Conservation (phyloP, 2,329 filamentous ascomycete species). For the Exophiala alcalophila region DNA sequence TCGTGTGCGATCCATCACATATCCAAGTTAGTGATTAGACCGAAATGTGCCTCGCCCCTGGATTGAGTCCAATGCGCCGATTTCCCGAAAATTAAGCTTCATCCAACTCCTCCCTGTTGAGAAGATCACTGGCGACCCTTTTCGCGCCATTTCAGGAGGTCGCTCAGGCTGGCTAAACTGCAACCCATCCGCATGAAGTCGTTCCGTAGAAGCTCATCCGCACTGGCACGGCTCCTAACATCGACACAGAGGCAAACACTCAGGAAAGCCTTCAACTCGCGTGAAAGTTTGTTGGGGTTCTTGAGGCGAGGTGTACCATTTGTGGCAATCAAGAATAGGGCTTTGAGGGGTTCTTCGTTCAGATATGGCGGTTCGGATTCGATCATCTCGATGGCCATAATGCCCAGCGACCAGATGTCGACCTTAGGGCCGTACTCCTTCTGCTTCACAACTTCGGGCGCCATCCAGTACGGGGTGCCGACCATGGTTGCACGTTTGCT, state of each 20-base stretch:
- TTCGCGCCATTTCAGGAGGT: slow-evolving; percentile 70
- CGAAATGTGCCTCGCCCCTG: slow-evolving; percentile 2
- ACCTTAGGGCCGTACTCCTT: slow-evolving; percentile 99
- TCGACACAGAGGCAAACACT: slow-evolving; percentile 96
- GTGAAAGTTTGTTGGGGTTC: slow-evolving; percentile 96
- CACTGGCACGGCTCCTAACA: slow-evolving; percentile 88
- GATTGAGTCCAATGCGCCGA: slow-evolving; percentile 2
- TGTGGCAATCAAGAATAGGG: slow-evolving; percentile 93
- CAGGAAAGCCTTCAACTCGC: slow-evolving; percentile 95
- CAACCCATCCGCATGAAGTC: slow-evolving; percentile 95
- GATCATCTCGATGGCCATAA: slow-evolving; percentile 99
- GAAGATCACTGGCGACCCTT: slow-evolving; percentile 32
- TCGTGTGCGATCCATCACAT: too few relatives aligned
- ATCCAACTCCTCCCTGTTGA: background rate
- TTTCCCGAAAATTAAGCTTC: background rate
- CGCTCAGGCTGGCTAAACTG: slow-evolving; percentile 74
- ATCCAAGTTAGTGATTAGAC: slow-evolving; percentile 11
- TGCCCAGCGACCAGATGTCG: slow-evolving; percentile 97
- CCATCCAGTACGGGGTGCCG: slow-evolving; percentile 99
- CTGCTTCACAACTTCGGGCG: slow-evolving; percentile 97
- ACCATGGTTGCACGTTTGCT: slow-evolving; percentile 99
- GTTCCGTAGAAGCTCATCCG: slow-evolving; percentile 82
- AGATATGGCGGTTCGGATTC: slow-evolving; percentile 97
- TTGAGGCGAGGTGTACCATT: slow-evolving; percentile 96
- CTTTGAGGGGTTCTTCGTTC: slow-evolving; percentile 96